Evolutionary conservation across 2,329 filamentous ascomycete species (phyloP).

Genomic region (Apiospora rasikravindrae): DNA sequence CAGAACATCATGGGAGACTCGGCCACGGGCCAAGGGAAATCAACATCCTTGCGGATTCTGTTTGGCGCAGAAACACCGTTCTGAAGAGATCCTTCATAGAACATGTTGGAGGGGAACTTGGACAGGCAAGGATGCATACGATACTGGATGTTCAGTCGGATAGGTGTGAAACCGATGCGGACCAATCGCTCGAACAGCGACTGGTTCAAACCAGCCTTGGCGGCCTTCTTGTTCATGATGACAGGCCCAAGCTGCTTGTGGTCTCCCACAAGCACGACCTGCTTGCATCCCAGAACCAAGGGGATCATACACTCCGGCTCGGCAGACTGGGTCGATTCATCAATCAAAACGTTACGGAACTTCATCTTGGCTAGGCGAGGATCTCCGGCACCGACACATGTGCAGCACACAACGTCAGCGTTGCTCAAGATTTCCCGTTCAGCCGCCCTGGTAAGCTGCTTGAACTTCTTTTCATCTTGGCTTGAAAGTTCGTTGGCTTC

Average conservation of each 20-base stretch:
- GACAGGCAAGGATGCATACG: slow-evolving; percentile 99
- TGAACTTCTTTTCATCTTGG: slow-evolving; percentile 98
- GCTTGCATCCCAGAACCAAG: slow-evolving; percentile 94
- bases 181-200: slow-evolving; percentile 98
- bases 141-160: slow-evolving; percentile 95
- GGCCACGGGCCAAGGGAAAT: slow-evolving; percentile 95
- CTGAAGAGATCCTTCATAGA: slow-evolving; percentile 96
- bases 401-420: slow-evolving; percentile 98
- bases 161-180: slow-evolving; percentile 86
- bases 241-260: slow-evolving; percentile 98
- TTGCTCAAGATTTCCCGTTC: slow-evolving; percentile 95
- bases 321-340: slow-evolving; percentile 97
- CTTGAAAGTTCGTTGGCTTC: slow-evolving; percentile 91
- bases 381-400: slow-evolving; percentile 95
- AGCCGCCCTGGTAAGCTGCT: slow-evolving; percentile 89
- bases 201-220: slow-evolving; percentile 95
- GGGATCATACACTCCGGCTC: slow-evolving; percentile 99
- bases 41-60: slow-evolving; percentile 87
- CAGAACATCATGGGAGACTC: slow-evolving; percentile 99
- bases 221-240: slow-evolving; percentile 99
- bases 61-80: slow-evolving; percentile 93
- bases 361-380: slow-evolving; percentile 96
- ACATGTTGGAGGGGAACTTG: slow-evolving; percentile 99
- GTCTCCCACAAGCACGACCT: slow-evolving; percentile 97
- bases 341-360: slow-evolving; percentile 96